A percentile compares a stretch with the other conserved stretches of the same genome.
Conservation (phyloP, 495 filamentous ascomycete genomes). For the Aspergillus campestris region DNA sequence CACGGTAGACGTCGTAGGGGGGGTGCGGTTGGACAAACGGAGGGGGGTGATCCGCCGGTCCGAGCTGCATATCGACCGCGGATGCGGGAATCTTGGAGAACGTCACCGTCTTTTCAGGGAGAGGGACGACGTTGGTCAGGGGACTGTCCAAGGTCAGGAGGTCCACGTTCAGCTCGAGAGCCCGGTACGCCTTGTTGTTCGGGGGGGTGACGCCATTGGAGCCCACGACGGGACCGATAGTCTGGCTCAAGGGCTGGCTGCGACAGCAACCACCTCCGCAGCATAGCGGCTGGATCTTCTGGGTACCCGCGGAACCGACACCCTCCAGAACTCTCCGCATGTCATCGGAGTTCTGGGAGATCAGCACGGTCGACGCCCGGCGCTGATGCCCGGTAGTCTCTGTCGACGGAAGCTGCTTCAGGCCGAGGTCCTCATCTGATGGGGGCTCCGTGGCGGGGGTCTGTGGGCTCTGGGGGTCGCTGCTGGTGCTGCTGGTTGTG, state of each 20-base stretch:
- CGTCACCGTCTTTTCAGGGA: slow-evolving; percentile 67
- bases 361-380: slow-evolving; percentile 72
- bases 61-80: slow-evolving; percentile 25
- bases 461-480: slow-evolving; percentile 38
- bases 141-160: slow-evolving; percentile 58
- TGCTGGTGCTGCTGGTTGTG: slow-evolving; percentile 24
- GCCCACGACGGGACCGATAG: slow-evolving; percentile 43
- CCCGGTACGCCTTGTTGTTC: slow-evolving; percentile 76
- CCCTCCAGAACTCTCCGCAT: slow-evolving; percentile 54
- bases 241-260: slow-evolving; percentile 44
- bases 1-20: slow-evolving; percentile 82
- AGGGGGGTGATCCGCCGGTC: slow-evolving; percentile 57
- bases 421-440: slow-evolving; percentile 34
- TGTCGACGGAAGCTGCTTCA: slow-evolving; percentile 14
- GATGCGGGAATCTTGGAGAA: slow-evolving; percentile 45
- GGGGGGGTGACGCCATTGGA: slow-evolving; percentile 52
- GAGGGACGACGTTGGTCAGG: slow-evolving; percentile 57
- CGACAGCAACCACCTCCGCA: slow-evolving; percentile 94
- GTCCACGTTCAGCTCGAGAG: slow-evolving; percentile 66
- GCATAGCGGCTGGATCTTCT: slow-evolving; percentile 58
- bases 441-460: slow-evolving; percentile 47
- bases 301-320: slow-evolving; percentile 35
- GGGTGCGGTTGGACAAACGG: slow-evolving; percentile 91
- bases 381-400: slow-evolving; percentile 38
- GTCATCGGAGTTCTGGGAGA: slow-evolving; percentile 66